Evolutionary conservation across 768 basidiomycete species (phyloP), one percentile per base, ranked within the genome.

Genomic region (Rhodotorula diobovata): DNA sequence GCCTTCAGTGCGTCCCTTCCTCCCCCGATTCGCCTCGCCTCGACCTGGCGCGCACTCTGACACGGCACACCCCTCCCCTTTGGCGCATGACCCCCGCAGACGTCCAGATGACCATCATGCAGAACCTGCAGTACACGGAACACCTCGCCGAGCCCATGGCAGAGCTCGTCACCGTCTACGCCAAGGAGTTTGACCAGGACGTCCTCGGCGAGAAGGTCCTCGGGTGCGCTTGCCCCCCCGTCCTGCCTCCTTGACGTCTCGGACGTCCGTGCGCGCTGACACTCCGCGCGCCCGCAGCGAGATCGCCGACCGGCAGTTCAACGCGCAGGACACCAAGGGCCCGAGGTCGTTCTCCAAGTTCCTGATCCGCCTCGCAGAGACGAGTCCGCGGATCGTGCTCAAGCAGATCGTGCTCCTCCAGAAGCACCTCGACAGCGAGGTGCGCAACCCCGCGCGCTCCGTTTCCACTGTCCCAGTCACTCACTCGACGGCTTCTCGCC

Each of bases 81-180:
- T 51, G 34, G n/a, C 32, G 45, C 45, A 23, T 18, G 5, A 9
- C 46, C 21, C 46, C 14, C 48, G 48, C 53, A 80, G 80, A 79
- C 32, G 90, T 91, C 0, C 93, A 95, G 78, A 94, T 90, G 70
- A 86, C 85, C 71, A 90, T 99, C 80, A 90, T 95, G 81, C 93
- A 96, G 78, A 87, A 86, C 58, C 83, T 99, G 23, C 93, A 94
- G 70, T 95, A 94, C 80, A 91, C 88, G 75, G 96, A 99, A 76
- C 95, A 98, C 78, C 85, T 96, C 32, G 87, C 91, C 0, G 95
- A 98, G 77, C 88, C 90, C 3, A 90, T 97, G 87, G 95, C 96
- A 0, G 95, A 97, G 75, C 87, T 90, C 58, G 84, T 98, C 35
- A 84, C 87, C 43, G 82, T 88, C 60, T 85, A 96, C 25, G 86